A percentile compares a stretch with the other conserved stretches of the same genome.
Conservation (phyloP, 768 basidiomycete genomes). For the Pleurotus platypus region DNA sequence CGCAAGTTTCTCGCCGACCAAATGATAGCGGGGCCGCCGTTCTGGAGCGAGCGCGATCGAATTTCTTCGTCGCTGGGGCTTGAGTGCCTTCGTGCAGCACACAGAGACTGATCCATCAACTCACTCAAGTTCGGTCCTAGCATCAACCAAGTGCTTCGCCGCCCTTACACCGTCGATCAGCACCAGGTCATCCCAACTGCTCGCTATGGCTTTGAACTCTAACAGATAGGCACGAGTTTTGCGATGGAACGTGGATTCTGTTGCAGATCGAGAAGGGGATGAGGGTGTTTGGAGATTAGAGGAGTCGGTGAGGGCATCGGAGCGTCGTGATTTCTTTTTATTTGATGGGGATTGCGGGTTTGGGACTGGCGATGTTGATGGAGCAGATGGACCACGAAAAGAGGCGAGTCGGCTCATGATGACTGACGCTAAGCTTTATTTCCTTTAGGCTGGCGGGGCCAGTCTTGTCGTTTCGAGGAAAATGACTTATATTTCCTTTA, state of each 20-base stretch:
- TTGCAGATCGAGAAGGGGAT: slow-evolving; percentile 40
- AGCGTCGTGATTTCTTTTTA: not conserved
- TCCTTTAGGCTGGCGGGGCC: no score
- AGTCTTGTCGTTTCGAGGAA: no score
- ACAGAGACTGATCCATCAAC: slow-evolving; percentile 19
- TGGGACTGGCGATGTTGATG: slow-evolving; percentile 59
- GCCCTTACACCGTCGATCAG: slow-evolving; percentile 76
- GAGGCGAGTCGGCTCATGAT: slow-evolving; percentile 59
- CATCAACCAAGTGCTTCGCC: slow-evolving; percentile 67
- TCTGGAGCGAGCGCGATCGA: slow-evolving; percentile 53
- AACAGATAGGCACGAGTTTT: slow-evolving; percentile 66
- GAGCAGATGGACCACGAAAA: slow-evolving; percentile 77
- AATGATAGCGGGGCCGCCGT: slow-evolving; percentile 49
- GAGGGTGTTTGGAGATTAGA: slow-evolving; percentile 27
- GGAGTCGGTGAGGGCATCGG: not conserved
- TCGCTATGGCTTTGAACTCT: slow-evolving; percentile 58
- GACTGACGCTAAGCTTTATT: no score
- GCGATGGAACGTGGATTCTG: slow-evolving; percentile 80
- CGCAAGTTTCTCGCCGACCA: slow-evolving; percentile 64
- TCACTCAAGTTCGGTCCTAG: slow-evolving; percentile 84
- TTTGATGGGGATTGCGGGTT: slow-evolving; percentile 18
- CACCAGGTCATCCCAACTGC: slow-evolving; percentile 84
- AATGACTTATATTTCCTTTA: no score
- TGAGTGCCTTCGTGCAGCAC: not conserved
- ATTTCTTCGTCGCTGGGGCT: slow-evolving; percentile 42